These are phyloP conservation scores for Cytospora piceae DNA, from an alignment of 2,329 filamentous ascomycete genomes.

Conservation along the genomic window DNA sequence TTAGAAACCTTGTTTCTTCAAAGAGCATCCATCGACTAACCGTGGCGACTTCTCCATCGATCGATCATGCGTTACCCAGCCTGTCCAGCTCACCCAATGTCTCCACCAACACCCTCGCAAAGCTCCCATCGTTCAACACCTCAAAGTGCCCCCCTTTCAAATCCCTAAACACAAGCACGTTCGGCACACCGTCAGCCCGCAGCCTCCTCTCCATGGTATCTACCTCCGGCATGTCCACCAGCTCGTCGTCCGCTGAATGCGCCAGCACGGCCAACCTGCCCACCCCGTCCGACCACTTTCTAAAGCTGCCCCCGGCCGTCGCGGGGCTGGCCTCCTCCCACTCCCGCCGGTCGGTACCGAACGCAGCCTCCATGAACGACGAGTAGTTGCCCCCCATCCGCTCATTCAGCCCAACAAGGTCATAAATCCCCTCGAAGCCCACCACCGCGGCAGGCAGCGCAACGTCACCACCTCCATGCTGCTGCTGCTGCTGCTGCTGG, in stretches of 20 bases:
- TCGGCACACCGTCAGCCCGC: slow-evolving; percentile 41
- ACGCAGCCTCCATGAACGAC: slow-evolving; percentile 62
- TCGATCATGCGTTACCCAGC: slow-evolving; percentile 2
- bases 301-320: slow-evolving; percentile 47
- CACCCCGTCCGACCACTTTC: slow-evolving; percentile 40
- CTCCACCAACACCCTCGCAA: slow-evolving; percentile 53
- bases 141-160: slow-evolving; percentile 64
- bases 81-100: slow-evolving; percentile 33
- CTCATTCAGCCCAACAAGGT: slow-evolving; percentile 58
- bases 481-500: slow-evolving; percentile 39
- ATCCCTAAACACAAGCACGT: slow-evolving; percentile 47
- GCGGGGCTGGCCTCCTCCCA: slow-evolving; percentile 64
- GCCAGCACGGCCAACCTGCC: slow-evolving; percentile 45
- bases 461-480: slow-evolving; percentile 32
- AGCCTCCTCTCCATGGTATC: slow-evolving; percentile 58
- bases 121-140: slow-evolving; percentile 63
- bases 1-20: too few species aligned
- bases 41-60: not conserved
- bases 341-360: slow-evolving; percentile 53
- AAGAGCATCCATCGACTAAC: not conserved
- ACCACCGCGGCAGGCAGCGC: slow-evolving; percentile 57
- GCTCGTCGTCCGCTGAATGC: slow-evolving; percentile 51
- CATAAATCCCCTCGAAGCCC: slow-evolving; percentile 69
- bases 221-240: slow-evolving; percentile 61
- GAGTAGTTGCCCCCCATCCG: slow-evolving; percentile 55